These are phyloP conservation scores for Boletus semigastroideus DNA, from an alignment of 1,284 basidiomycete genomes.

Conservation along the genomic window DNA sequence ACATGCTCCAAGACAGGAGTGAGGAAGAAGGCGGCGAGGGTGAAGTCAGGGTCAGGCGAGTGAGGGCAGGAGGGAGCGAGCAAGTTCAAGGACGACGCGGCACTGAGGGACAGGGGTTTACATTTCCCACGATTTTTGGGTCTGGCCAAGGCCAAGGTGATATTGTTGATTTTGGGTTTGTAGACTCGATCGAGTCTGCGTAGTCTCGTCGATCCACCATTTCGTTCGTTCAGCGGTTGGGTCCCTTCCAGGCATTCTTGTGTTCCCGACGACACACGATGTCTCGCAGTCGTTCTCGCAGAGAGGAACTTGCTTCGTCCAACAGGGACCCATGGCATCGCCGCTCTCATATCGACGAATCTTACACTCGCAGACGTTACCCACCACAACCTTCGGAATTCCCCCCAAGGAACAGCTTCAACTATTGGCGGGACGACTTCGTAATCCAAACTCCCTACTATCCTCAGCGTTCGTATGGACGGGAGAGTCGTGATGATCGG, in stretches of 20 bases:
- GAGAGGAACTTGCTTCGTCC: conserved; percentile 14
- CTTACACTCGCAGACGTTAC: conserved; percentile 7
- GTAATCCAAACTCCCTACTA: background rate
- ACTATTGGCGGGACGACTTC: conserved; percentile 27
- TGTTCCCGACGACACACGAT: conserved; percentile 13
- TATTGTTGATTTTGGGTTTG: no score
- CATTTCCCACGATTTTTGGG: no score
- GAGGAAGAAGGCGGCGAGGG: no score
- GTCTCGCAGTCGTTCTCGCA: conserved; percentile 14
- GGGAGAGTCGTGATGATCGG: conserved; percentile 7
- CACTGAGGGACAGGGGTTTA: no score
- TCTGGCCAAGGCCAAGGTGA: no score
- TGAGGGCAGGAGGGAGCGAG: no score
- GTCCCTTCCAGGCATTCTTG: conserved; percentile 1
- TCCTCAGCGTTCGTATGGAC: conserved; percentile 9
- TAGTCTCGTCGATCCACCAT: conserved; percentile 22
- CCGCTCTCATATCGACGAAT: conserved; percentile 5
- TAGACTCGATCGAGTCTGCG: no score
- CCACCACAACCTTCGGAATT: conserved; percentile 3
- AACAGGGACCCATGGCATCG: conserved; percentile 3
- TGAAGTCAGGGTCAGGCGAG: no score
- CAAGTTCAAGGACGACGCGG: no score
- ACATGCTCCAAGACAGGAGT: no score
- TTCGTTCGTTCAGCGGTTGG: conserved; percentile 10
- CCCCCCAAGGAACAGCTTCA: conserved; percentile 9